A percentile compares a stretch with the other conserved stretches of the same genome.
phyloP scores from a whole-genome alignment of 2,329 filamentous ascomycete species.

The Botrytis hyacinthi region DNA sequence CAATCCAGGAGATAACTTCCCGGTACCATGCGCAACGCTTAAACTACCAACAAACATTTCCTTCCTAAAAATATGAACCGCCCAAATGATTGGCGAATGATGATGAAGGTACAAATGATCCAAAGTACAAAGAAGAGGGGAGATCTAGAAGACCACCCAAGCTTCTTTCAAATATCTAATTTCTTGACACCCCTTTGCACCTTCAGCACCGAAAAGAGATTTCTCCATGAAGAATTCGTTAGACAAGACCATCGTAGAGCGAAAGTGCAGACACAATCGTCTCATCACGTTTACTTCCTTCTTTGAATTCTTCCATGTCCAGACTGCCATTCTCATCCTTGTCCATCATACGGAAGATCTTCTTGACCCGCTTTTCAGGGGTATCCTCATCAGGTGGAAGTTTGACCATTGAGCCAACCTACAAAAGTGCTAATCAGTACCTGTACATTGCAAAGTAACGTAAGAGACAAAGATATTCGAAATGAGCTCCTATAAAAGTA shows the following conservation, averaged over 20 bases:
- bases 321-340: slow-evolving; percentile 98
- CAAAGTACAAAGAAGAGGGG: slow-evolving; percentile 15
- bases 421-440: slow-evolving; percentile 18
- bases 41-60: slow-evolving; percentile 19
- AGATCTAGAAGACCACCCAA: background rate
- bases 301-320: slow-evolving; percentile 98
- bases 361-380: slow-evolving; percentile 93
- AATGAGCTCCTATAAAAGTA: background rate
- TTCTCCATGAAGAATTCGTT: slow-evolving; percentile 26
- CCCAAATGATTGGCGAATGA: slow-evolving; percentile 14
- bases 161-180: slow-evolving; percentile 18
- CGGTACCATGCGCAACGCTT: slow-evolving; percentile 16
- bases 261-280: slow-evolving; percentile 97
- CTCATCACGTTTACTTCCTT: slow-evolving; percentile 97
- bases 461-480: background rate
- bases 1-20: slow-evolving; percentile 17
- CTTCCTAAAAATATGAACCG: slow-evolving; percentile 14
- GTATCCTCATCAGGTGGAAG: slow-evolving; percentile 98
- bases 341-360: slow-evolving; percentile 99
- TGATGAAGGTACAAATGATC: slow-evolving; percentile 15
- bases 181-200: background rate
- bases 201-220: slow-evolving; percentile 15
- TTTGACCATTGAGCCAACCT: slow-evolving; percentile 99
- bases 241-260: slow-evolving; percentile 94
- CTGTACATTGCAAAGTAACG: too few relatives aligned